A percentile compares a stretch with the other conserved stretches of the same genome.
These are phyloP conservation scores for Candida nemodendra DNA, from an alignment of 805 yeast species.

Conservation along the genomic window DNA sequence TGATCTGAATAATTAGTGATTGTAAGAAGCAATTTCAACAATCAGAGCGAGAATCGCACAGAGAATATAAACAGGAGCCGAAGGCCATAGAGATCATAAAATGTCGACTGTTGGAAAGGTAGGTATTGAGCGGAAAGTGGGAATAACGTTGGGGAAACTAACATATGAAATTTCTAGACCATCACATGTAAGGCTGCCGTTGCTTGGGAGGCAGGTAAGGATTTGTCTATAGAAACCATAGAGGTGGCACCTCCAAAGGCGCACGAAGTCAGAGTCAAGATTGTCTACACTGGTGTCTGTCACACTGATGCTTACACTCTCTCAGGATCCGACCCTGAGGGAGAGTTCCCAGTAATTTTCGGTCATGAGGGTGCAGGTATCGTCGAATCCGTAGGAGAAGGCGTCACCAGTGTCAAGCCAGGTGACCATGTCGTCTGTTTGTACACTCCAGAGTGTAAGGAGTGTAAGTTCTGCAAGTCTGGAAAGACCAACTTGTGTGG, in stretches of 20 bases:
- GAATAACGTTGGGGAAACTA: constrained; percentile 1
- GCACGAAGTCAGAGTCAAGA: constrained; percentile 93
- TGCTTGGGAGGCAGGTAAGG: constrained; percentile 91
- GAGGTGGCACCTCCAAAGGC: constrained; percentile 94
- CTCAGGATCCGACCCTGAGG: constrained; percentile 95
- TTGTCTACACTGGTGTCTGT: constrained; percentile 90
- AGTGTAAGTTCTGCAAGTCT: constrained; percentile 91
- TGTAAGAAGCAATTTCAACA: too few species aligned
- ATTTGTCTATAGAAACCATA: constrained; percentile 74
- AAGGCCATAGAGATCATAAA: too few species aligned
- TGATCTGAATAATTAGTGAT: too few species aligned
- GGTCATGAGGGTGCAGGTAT: constrained; percentile 99
- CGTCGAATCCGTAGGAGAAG: constrained; percentile 94
- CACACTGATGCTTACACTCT: constrained; percentile 98
- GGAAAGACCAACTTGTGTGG: constrained; percentile 98
- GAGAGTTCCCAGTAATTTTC: constrained; percentile 86
- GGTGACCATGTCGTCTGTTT: constrained; percentile 94
- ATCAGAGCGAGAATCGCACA: neutral
- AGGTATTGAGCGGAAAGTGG: constrained; percentile 9
- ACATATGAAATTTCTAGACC: constrained; percentile 17
- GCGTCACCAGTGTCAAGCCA: constrained; percentile 81
- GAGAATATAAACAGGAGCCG: constrained; percentile 1
- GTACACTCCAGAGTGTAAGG: constrained; percentile 94
- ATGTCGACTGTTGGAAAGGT: constrained; percentile 35
- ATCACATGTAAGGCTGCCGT: constrained; percentile 94